Percentiles rank a stretch among this genome's conserved stretches.
phyloP scores from a whole-genome alignment of 1,139 yeast species.

The Geotrichum cucujoidarum region DNA sequence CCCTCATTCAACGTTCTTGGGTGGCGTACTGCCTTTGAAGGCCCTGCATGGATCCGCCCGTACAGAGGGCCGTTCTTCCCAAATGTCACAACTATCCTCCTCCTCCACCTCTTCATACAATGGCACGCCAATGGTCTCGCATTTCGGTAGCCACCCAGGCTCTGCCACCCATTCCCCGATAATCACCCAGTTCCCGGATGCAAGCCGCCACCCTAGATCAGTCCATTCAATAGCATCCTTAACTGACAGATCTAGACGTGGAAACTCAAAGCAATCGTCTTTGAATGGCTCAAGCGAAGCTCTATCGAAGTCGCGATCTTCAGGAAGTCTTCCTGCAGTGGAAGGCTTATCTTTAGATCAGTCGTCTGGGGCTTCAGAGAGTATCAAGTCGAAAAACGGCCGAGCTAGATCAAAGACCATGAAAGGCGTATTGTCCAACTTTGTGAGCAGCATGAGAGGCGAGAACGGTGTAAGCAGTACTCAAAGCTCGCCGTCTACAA shows the following conservation, averaged over 20 bases:
- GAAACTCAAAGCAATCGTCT: constrained; percentile 6
- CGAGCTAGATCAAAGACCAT: constrained; percentile 37
- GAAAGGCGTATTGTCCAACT: constrained; percentile 47
- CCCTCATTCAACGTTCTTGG: no score
- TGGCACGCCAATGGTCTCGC: constrained; percentile 32
- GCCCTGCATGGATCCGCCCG: constrained; percentile 15
- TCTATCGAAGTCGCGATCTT: constrained; percentile 13
- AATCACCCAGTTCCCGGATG: constrained; percentile 21
- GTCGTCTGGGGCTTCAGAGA: constrained; percentile 9
- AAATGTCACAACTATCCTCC: constrained; percentile 30
- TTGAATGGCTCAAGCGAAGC: constrained; percentile 13
- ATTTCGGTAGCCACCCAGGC: not conserved
- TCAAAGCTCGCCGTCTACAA: constrained; percentile 6
- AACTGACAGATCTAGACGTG: constrained; percentile 10
- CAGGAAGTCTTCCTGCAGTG: constrained; percentile 10
- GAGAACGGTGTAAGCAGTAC: constrained; percentile 11
- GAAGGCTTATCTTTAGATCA: constrained; percentile 13
- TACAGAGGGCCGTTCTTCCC: constrained; percentile 27
- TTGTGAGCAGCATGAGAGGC: constrained; percentile 45
- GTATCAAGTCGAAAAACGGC: constrained; percentile 28
- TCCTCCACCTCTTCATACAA: constrained; percentile 13
- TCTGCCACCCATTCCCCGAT: constrained; percentile 16
- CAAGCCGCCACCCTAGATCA: constrained; percentile 22
- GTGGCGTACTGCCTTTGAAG: not conserved
- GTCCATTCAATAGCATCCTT: constrained; percentile 9